A percentile compares a stretch with the other conserved stretches of the same genome.
phyloP scores from a whole-genome alignment of 768 basidiomycete species.

The Sarcodon sp. region DNA sequence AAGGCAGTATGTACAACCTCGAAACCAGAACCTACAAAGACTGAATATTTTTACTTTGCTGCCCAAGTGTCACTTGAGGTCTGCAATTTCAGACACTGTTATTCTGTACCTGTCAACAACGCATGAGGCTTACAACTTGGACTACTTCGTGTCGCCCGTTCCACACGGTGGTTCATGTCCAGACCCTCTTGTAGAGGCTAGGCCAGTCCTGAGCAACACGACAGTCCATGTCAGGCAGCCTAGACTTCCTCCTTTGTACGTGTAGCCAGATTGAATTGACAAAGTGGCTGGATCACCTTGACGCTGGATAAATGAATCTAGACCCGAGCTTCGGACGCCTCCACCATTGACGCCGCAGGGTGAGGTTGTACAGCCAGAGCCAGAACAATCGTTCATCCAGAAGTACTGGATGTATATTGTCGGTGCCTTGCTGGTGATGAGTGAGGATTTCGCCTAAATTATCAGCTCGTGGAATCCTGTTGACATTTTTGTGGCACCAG shows the following conservation, averaged over 20 bases:
- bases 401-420: slow-evolving; percentile 87
- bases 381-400: slow-evolving; percentile 72
- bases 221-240: slow-evolving; percentile 34
- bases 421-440: slow-evolving; percentile 39
- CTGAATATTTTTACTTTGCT: slow-evolving; percentile 42
- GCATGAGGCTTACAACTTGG: slow-evolving; percentile 45
- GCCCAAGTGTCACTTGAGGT: slow-evolving; percentile 57
- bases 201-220: slow-evolving; percentile 26
- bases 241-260: slow-evolving; percentile 45
- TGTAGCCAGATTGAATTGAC: slow-evolving; percentile 3
- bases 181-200: not conserved
- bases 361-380: slow-evolving; percentile 39
- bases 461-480: not conserved
- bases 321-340: slow-evolving; percentile 56
- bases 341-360: slow-evolving; percentile 58
- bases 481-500: not conserved
- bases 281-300: not conserved
- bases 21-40: slow-evolving; percentile 36
- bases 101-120: slow-evolving; percentile 36
- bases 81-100: slow-evolving; percentile 39
- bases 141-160: slow-evolving; percentile 59
- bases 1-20: slow-evolving; percentile 64
- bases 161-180: slow-evolving; percentile 64
- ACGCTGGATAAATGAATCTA: slow-evolving; percentile 14
- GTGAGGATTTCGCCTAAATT: slow-evolving; percentile 25